phyloP scores from a whole-genome alignment of 371 early-diverging fungal species.

The Zychaea mexicana region DNA sequence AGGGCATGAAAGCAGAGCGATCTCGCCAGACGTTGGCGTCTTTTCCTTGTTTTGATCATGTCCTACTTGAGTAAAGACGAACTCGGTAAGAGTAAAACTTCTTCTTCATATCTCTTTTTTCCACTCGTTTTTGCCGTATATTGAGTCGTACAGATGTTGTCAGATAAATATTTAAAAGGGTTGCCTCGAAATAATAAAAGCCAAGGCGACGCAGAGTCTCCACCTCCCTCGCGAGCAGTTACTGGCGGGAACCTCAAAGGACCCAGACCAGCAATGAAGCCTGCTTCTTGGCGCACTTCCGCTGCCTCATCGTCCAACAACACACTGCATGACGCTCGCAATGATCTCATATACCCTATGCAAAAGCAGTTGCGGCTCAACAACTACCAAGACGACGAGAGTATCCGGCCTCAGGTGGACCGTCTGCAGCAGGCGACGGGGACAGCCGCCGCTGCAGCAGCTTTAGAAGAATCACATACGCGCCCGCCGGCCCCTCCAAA shows the following conservation, averaged over 20 bases:
- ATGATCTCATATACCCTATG: constrained; percentile 30
- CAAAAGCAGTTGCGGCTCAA: constrained; percentile 4
- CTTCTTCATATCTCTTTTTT: neutral
- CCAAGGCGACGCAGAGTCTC: neutral
- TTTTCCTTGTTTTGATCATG: neutral
- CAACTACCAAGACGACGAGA: neutral
- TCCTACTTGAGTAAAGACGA: constrained; percentile 1
- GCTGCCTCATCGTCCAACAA: neutral
- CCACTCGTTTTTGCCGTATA: neutral
- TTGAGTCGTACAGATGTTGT: neutral
- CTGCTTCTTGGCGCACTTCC: constrained; percentile 15
- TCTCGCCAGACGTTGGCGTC: too few species aligned
- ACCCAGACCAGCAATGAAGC: constrained; percentile 22
- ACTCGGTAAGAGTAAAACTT: neutral
- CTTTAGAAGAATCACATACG: neutral
- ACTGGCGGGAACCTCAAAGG: constrained; percentile 13
- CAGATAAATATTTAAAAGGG: neutral
- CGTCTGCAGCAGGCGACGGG: constrained; percentile 8
- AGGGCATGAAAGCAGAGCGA: neutral
- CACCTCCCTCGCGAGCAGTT: neutral
- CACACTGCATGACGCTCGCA: neutral
- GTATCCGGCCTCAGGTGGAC: constrained; percentile 3
- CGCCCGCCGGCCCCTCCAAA: neutral
- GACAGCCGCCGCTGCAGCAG: neutral
- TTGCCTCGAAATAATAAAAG: neutral